Base-by-base conservation (phyloP, 768 basidiomycete species). In the Lactarius indigo region DNA sequence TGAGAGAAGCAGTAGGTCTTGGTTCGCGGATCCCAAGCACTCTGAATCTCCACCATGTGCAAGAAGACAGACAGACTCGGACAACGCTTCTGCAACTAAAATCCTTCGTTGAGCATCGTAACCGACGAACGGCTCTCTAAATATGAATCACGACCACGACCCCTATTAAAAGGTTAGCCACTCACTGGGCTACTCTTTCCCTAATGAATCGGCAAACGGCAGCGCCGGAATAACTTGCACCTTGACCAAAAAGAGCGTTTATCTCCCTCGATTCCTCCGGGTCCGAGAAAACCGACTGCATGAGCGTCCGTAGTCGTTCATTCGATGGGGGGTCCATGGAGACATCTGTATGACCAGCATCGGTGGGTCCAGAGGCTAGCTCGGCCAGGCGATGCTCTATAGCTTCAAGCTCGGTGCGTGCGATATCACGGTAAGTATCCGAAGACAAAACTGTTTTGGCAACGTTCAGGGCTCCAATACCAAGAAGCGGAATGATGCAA, bases 401-500 rank as follows among this genome's bases (percentile, higher is more conserved):
- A 3, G 63, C 57, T 33, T n/a, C 47, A 15, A 68, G 37, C 26
- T 71, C 64, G 2, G 20, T 56, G 54, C 54, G 58, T 37, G 66
- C 58, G 28, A 44, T 47, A 35, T 68, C 63, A 61, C 39, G 33
- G 41, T 57, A 52, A 6, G 35, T 41, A 31, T 50, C 56, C 18
- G 59, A 50, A 30, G 41, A 18, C 7, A 71, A 52, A 28, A 56
- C 54, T 3, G 13, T 68, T 41, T 66, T 73, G 59, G 74, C 69
- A 10, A 72, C 65, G 26, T 68, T 72, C 28, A 79, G 61, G 1
- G 64, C 64, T 28, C 71, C 68, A 20, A 59, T 57, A 61, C 77
- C 74, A 31, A 81, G 59, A 31, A 73, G 71, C 20, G 73, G 69
- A n/a, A 78, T 65, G 63, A 74, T 74, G 23, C 57, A 70, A 41